These are phyloP conservation scores for Kazachstania bromeliacearum DNA, from an alignment of 805 yeast genomes.

Conservation along the genomic window DNA sequence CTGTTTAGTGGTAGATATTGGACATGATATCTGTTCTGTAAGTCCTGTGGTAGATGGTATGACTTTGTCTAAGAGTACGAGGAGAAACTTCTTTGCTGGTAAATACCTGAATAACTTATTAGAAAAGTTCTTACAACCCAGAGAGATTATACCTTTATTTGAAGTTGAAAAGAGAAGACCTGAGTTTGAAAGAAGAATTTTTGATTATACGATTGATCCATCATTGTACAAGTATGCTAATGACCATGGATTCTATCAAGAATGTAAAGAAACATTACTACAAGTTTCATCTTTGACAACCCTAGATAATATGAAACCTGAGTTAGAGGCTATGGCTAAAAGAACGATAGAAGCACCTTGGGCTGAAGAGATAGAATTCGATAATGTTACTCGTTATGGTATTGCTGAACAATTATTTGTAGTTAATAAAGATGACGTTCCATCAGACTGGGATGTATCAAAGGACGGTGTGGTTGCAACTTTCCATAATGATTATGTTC, in stretches of 20 bases:
- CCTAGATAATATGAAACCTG: slow-evolving; percentile 19
- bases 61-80: slow-evolving; percentile 58
- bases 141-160: slow-evolving; percentile 26
- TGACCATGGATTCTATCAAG: slow-evolving; percentile 46
- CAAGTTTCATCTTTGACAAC: slow-evolving; percentile 33
- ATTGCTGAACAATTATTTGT: slow-evolving; percentile 67
- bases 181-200: slow-evolving; percentile 19
- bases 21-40: slow-evolving; percentile 67
- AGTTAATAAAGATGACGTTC: slow-evolving; percentile 40
- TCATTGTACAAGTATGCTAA: slow-evolving; percentile 50
- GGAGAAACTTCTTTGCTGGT: slow-evolving; percentile 70
- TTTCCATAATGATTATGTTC: slow-evolving; percentile 58
- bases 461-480: slow-evolving; percentile 49
- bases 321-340: slow-evolving; percentile 22
- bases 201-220: slow-evolving; percentile 30
- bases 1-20: slow-evolving; percentile 77
- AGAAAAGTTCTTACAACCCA: slow-evolving; percentile 26
- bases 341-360: slow-evolving; percentile 67
- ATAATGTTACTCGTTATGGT: slow-evolving; percentile 45
- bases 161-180: slow-evolving; percentile 26
- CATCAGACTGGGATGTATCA: slow-evolving; percentile 26
- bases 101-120: slow-evolving; percentile 37
- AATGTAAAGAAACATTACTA: slow-evolving; percentile 64
- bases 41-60: slow-evolving; percentile 81
- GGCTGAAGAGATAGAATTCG: slow-evolving; percentile 57